Conservation (phyloP, 805 yeast species). For the Allodekkera sacchari region DNA sequence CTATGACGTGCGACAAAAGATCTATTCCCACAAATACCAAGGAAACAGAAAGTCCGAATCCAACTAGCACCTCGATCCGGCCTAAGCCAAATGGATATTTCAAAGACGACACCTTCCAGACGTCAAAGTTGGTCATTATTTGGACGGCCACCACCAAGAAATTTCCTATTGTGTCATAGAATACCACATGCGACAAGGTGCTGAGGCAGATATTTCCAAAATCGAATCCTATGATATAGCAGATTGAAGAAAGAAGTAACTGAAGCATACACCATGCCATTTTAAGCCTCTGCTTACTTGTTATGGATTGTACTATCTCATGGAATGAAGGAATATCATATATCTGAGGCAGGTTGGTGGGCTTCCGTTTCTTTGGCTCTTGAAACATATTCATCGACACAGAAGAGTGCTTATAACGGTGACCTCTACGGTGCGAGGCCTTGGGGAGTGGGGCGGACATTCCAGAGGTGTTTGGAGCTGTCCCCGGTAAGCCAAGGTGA, state of each 20-base stretch:
- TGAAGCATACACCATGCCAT: conserved; percentile 56
- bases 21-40: conserved; percentile 88
- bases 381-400: conserved; percentile 94
- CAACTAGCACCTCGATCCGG: conserved; percentile 79
- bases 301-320: conserved; percentile 58
- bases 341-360: conserved; percentile 51
- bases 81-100: conserved; percentile 90
- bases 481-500: not conserved
- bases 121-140: conserved; percentile 83
- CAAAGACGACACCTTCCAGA: conserved; percentile 77
- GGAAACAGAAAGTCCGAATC: conserved; percentile 80
- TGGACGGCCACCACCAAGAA: conserved; percentile 62
- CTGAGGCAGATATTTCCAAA: conserved; percentile 53
- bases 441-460: conserved; percentile 21
- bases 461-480: too few relatives aligned
- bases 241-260: conserved; percentile 39
- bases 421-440: conserved; percentile 83
- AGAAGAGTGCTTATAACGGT: conserved; percentile 90
- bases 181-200: conserved; percentile 78
- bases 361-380: conserved; percentile 74
- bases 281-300: conserved; percentile 47
- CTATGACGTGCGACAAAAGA: conserved; percentile 76
- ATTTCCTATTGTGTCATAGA: conserved; percentile 81
- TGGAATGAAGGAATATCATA: conserved; percentile 64
- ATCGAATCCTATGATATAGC: conserved; percentile 53